phyloP scores from a whole-genome alignment of 306 rosid genomes.

The Vigna mungo region DNA sequence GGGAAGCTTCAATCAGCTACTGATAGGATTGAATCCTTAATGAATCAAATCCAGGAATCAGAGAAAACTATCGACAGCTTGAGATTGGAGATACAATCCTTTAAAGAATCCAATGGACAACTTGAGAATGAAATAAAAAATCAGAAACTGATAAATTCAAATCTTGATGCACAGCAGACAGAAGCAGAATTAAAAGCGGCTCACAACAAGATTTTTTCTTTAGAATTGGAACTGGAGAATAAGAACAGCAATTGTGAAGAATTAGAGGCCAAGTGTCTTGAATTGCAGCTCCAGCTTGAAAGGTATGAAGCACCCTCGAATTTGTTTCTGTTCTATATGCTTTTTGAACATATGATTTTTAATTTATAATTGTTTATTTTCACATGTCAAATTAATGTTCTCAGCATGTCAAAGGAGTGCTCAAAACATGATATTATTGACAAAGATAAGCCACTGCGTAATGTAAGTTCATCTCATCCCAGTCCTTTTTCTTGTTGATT shows the following conservation, averaged over 20 bases:
- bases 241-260: constrained; percentile 66
- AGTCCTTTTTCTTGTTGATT: constrained; percentile 23
- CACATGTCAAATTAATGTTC: constrained; percentile 39
- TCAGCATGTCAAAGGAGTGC: constrained; percentile 64
- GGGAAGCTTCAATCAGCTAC: constrained; percentile 58
- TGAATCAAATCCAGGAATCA: constrained; percentile 63
- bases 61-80: constrained; percentile 61
- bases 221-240: constrained; percentile 72
- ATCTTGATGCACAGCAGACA: constrained; percentile 60
- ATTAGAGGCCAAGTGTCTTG: constrained; percentile 76
- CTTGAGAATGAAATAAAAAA: constrained; percentile 55
- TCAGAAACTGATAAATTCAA: constrained; percentile 53
- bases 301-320: constrained; percentile 54
- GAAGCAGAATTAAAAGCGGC: constrained; percentile 64
- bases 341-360: constrained; percentile 21
- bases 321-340: constrained; percentile 29
- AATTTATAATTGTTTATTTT: constrained; percentile 35
- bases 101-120: constrained; percentile 55
- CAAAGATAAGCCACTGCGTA: constrained; percentile 67
- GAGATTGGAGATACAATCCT: constrained; percentile 58
- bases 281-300: constrained; percentile 75
- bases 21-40: constrained; percentile 56
- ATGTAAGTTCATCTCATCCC: constrained; percentile 63
- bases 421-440: constrained; percentile 45
- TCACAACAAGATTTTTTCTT: constrained; percentile 54